Evolutionary conservation across 2,329 filamentous ascomycete genomes (phyloP), one percentile per base, ranked within the genome.

Genomic region (Geosmithia putterillii): DNA sequence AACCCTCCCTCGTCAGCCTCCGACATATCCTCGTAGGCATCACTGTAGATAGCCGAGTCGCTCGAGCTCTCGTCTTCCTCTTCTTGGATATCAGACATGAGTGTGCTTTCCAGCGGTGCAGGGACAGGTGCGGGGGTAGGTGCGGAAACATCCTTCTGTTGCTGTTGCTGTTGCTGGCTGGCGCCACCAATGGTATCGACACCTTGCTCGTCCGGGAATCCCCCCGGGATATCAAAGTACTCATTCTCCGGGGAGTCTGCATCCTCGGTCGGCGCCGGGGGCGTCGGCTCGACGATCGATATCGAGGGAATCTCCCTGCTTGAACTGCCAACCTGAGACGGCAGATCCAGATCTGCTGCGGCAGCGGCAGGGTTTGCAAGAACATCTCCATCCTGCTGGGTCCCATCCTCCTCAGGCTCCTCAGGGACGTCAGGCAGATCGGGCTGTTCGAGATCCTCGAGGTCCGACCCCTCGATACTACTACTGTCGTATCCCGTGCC

Each of bases 1-100:
- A 86, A 89, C 0, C 81, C 83, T 40, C 75, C 74, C 2, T 72
- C 73, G 35, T 83, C 79, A 4, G 70, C 54, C 14, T 86, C 79
- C 0, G 75, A 76, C 0, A 83, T 64, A 47, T 87, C 81, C 59
- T 89, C 85, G 43, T 81, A 81, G 1, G 84, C 84, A 59, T 89
- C 85, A 49, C 81, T 86, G 55, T 86, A 89, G 20, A 85, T 71
- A 47, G 74, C 81, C 41, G 64, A 66, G 14, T 63, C 63, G 44
- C 79, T 75, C 2, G 57, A 56, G 5, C 59, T 64, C n/a, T 73
- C 65, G 10, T 32, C 10, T 1, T 61, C 61, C 43, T 63, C 59
- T 40, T 63, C 59, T 41, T 52, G 50, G 14, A 61, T 64, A 35
- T 62, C 56, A 35, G 58, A 53, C 52, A 64, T 63, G 9, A 49